These are phyloP conservation scores for Inga leiocalycina DNA, from an alignment of 306 rosid species.

Conservation along the genomic window DNA sequence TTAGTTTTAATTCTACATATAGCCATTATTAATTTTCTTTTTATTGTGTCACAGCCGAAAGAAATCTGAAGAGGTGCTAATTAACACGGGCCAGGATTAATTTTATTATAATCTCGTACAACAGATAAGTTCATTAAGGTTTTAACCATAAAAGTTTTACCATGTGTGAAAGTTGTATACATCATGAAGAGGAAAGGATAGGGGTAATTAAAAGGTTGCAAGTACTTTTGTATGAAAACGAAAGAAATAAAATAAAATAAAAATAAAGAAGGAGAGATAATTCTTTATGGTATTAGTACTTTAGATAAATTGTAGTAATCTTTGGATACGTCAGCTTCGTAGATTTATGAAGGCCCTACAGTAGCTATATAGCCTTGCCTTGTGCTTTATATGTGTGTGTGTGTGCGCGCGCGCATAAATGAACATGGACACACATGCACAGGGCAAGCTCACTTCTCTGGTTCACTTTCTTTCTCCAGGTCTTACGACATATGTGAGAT, in stretches of 20 bases:
- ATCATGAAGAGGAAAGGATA: neutral
- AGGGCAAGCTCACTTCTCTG: neutral
- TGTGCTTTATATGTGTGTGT: neutral
- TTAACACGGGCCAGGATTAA: neutral
- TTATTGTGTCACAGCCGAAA: neutral
- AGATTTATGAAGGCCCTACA: constrained; percentile 7
- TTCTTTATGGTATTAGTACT: constrained; percentile 6
- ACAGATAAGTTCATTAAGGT: neutral
- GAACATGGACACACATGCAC: neutral
- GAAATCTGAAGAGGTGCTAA: neutral
- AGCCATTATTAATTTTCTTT: neutral
- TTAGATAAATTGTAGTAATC: constrained; percentile 15
- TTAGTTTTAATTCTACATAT: too few relatives aligned
- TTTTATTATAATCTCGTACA: neutral
- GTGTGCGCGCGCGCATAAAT: neutral
- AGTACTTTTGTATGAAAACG: neutral
- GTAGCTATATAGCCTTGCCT: constrained; percentile 12
- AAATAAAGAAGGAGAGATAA: neutral
- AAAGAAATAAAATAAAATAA: neutral
- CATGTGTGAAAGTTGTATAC: neutral
- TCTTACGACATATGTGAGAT: constrained; percentile 5
- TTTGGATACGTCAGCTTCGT: constrained; percentile 15
- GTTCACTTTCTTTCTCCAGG: neutral
- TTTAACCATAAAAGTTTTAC: neutral
- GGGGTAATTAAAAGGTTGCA: neutral